These are phyloP conservation scores for Westerdykella sp. DNA, from an alignment of 2,329 filamentous ascomycete genomes.

Conservation along the genomic window DNA sequence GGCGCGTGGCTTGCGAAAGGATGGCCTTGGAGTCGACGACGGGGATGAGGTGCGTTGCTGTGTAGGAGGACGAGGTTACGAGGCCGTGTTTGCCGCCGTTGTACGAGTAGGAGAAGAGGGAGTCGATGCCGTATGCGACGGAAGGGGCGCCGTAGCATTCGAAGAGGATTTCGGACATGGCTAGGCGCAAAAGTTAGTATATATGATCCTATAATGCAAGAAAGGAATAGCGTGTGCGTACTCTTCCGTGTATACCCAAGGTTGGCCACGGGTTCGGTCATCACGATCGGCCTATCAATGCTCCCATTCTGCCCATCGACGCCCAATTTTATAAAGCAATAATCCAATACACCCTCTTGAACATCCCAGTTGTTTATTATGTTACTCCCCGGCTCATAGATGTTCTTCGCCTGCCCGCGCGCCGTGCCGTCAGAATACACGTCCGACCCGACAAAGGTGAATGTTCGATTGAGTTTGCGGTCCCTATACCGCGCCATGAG, in stretches of 20 bases:
- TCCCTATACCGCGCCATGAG: conserved; percentile 95
- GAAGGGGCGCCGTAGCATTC: conserved; percentile 91
- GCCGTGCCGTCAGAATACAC: conserved; percentile 93
- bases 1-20: conserved; percentile 73
- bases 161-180: conserved; percentile 96
- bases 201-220: conserved; percentile 17
- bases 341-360: conserved; percentile 90
- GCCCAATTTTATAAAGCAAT: conserved; percentile 88
- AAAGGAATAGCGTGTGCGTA: conserved; percentile 41
- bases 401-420: conserved; percentile 79
- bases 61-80: conserved; percentile 86
- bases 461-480: conserved; percentile 84
- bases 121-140: conserved; percentile 90
- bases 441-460: conserved; percentile 86
- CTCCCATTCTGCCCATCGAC: conserved; percentile 68
- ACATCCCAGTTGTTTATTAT: conserved; percentile 97
- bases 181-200: conserved; percentile 40
- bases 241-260: conserved; percentile 81
- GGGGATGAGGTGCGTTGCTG: conserved; percentile 90
- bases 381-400: conserved; percentile 85
- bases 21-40: conserved; percentile 82
- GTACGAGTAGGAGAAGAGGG: conserved; percentile 89
- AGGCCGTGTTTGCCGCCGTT: conserved; percentile 84
- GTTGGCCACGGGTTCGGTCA: conserved; percentile 94
- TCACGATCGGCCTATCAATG: conserved; percentile 80